Conservation (phyloP, 1,139 yeast species). For the Protomyces lactucae-debilis region DNA sequence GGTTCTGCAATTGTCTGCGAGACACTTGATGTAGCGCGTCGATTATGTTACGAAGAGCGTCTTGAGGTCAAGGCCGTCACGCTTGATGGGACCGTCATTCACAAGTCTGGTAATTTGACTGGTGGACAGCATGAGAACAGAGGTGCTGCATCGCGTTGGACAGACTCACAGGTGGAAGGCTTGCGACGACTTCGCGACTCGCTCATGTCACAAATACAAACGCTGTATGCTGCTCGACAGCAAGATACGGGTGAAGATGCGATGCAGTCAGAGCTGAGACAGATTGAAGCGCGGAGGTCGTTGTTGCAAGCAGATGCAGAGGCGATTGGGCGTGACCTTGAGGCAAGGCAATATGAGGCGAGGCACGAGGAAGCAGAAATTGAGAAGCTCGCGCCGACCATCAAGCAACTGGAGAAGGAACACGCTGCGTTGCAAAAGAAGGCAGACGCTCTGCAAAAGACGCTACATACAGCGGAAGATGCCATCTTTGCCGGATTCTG, state of each 20-base stretch:
- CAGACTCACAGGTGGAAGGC: conserved; percentile 58
- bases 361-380: conserved; percentile 45
- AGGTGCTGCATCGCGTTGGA: conserved; percentile 52
- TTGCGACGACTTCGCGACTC: conserved; percentile 60
- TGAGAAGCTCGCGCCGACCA: conserved; percentile 41
- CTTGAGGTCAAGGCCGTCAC: conserved; percentile 70
- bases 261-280: conserved; percentile 51
- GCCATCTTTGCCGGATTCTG: conserved; percentile 54
- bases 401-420: conserved; percentile 35
- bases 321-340: conserved; percentile 36
- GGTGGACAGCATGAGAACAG: conserved; percentile 54
- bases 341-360: conserved; percentile 55
- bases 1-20: conserved; percentile 82
- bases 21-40: conserved; percentile 59
- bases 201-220: conserved; percentile 51
- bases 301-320: conserved; percentile 49
- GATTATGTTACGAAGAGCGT: conserved; percentile 62
- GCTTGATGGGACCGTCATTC: conserved; percentile 77
- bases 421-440: conserved; percentile 31
- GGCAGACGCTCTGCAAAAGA: conserved; percentile 30
- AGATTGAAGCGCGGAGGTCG: conserved; percentile 54
- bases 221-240: conserved; percentile 49
- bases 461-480: conserved; percentile 34
- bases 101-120: conserved; percentile 84
- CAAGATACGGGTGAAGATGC: conserved; percentile 57